Conservation (phyloP, 805 yeast genomes). For the Candida boidinii region DNA sequence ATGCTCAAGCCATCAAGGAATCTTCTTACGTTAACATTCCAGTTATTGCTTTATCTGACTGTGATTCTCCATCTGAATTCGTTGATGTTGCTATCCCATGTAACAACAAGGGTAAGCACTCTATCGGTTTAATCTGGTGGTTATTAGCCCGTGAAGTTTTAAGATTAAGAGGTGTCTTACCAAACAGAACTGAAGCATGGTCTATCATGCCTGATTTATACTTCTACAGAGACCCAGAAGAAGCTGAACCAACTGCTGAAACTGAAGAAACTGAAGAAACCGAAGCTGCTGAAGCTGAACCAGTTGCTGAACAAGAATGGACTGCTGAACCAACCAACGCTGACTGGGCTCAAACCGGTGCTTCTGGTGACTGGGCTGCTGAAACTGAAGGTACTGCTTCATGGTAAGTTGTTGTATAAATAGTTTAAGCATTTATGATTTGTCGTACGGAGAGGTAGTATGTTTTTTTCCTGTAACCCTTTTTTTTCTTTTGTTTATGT, state of each 20-base stretch:
- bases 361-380: slow-evolving; percentile 43
- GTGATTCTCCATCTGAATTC: slow-evolving; percentile 98
- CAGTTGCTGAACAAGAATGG: slow-evolving; percentile 41
- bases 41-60: slow-evolving; percentile 97
- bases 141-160: slow-evolving; percentile 97
- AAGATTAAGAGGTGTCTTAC: slow-evolving; percentile 96
- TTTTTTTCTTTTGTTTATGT: too few species aligned
- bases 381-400: slow-evolving; percentile 27
- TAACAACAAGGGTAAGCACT: slow-evolving; percentile 99
- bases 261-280: slow-evolving; percentile 56
- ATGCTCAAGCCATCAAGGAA: slow-evolving; percentile 99
- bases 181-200: slow-evolving; percentile 97
- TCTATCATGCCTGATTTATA: slow-evolving; percentile 99
- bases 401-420: slow-evolving; percentile 1
- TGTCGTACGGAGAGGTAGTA: too few species aligned
- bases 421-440: too few species aligned
- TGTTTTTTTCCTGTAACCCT: too few species aligned
- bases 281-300: slow-evolving; percentile 57
- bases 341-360: slow-evolving; percentile 59
- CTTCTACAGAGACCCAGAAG: slow-evolving; percentile 99
- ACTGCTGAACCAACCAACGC: slow-evolving; percentile 49
- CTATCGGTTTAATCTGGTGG: slow-evolving; percentile 99
- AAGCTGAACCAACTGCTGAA: slow-evolving; percentile 75
- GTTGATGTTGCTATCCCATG: slow-evolving; percentile 99
- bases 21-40: slow-evolving; percentile 99